Evolutionary conservation across 768 basidiomycete species (phyloP), one percentile per base, ranked within the genome.

Genomic region (Pleurotus giganteus): DNA sequence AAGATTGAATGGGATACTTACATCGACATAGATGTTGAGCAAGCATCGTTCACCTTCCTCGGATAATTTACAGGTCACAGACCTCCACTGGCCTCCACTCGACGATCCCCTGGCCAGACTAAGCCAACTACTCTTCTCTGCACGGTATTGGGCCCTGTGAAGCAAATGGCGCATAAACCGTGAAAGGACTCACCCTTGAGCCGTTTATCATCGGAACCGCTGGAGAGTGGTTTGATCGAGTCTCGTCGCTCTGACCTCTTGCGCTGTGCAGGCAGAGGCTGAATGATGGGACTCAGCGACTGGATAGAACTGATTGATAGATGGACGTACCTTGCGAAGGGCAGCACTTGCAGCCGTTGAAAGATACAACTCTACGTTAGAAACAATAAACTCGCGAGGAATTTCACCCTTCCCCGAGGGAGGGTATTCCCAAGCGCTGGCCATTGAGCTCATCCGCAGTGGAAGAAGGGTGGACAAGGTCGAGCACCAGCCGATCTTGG

Each of bases 121-220:
- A 41, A 88, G 77, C 88, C 88, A 89, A 62, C 82, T 88, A 17
- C 84, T 74, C 69, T 86, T 89, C 63, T 91, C 88, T 91, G 63
- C 24, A 61, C 26, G 19, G 34, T 34, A 45, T 9, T 21, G 5
- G 39, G 6, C 5, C 24, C 11, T 24, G 32, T 17, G 34, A 34
- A 13, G 31, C 29, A 19, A 51, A 37, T 17, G 32, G 26, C 8
- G 13, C 17, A 21, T 36, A 17, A 12, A 19, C n/a, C n/a, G n/a
- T n/a, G 17, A 17, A 26, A 23, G 17, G 23, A 54, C 58, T 58
- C 65, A 86, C 88, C 87, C 77, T 82, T 88, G 61, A 86, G 65
- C 66, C 78, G 89, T 68, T 70, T 71, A 47, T 81, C 77, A 31
- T 83, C 83, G 13, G 68, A 70, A 53, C 58, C 67, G 50, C 63